A percentile compares a stretch with the other conserved stretches of the same genome.
These are phyloP conservation scores for Naganishia vaughanmartiniae DNA, from an alignment of 768 basidiomycete species.

Conservation along the genomic window DNA sequence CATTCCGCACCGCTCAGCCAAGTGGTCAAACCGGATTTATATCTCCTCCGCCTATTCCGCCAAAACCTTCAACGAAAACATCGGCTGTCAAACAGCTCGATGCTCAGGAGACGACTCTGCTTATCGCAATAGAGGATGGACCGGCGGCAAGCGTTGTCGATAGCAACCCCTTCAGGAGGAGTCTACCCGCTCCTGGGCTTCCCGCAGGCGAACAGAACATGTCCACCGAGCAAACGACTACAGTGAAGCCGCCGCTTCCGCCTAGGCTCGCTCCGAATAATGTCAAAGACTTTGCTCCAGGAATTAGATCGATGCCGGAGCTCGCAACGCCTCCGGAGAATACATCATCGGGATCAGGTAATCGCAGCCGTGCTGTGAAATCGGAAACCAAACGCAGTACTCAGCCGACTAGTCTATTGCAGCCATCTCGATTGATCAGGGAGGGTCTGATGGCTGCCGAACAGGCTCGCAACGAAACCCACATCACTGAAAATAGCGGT, in stretches of 20 bases:
- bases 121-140: constrained; percentile 6
- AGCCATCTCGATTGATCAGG: constrained; percentile 18
- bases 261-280: not conserved
- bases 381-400: not conserved
- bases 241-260: not conserved
- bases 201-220: not conserved
- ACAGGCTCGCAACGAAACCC: not conserved
- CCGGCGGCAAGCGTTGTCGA: not conserved
- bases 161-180: constrained; percentile 13
- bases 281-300: not conserved
- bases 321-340: not conserved
- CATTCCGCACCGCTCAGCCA: not conserved
- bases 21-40: not conserved
- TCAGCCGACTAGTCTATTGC: constrained; percentile 17
- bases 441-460: constrained; percentile 6
- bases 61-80: not conserved
- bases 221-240: not conserved
- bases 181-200: not conserved
- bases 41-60: constrained; percentile 12
- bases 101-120: not conserved
- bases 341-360: not conserved
- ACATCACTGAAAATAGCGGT: not conserved
- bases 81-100: not conserved
- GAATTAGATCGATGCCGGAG: not conserved
- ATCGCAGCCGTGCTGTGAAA: not conserved